Base-by-base conservation (phyloP, 768 basidiomycete genomes). In the Tylopilus rubrobrunneus region DNA sequence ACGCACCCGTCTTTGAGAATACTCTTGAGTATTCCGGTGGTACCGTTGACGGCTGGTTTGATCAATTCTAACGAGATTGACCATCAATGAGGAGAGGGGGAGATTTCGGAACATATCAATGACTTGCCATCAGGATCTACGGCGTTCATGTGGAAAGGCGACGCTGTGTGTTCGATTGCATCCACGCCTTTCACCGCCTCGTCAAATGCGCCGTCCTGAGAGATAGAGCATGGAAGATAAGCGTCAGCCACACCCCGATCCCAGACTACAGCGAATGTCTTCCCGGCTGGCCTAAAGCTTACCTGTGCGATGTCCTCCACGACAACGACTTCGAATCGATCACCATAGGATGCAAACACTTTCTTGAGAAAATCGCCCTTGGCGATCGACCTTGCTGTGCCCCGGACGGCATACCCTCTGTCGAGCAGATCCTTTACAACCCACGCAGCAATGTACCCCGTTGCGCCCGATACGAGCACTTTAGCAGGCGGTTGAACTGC, bases 141-240 rank as follows among this genome's bases (percentile, higher is more conserved):
- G 1, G 72, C 75, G 1, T 76, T 69, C 25, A 73, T 56, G 50
- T 77, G 71, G 61, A 83, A 77, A 1, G 87, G 87, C 1, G 86
- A 87, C 0, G 86, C 86, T 4, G 76, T 82, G 61, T 89, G 89
- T 36, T 73, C 77, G 48, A 93, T 80, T 0, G 78, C 90, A 54
- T 89, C 84, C 8, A 92, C 82, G 1, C 78, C 88, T 65, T 84
- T 80, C 54, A 92, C 86, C 0, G 84, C 89, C 48, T 89, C 83
- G 64, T 92, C 88, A 56, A 91, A 94, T 1, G 85, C 87, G 7
- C 80, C 81, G 3, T 77, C 78, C 83, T 84, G 33, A 19, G 27
- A 17, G 28, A 49, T 15, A 39, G 19, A 40, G n/a, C 39, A 14
- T 2, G 15, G 2, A 36, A 14, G 6, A 36, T 36, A 12, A 12